These are phyloP conservation scores for Fraxinus ornus DNA, from an alignment of 305 asterid species.

Conservation along the genomic window DNA sequence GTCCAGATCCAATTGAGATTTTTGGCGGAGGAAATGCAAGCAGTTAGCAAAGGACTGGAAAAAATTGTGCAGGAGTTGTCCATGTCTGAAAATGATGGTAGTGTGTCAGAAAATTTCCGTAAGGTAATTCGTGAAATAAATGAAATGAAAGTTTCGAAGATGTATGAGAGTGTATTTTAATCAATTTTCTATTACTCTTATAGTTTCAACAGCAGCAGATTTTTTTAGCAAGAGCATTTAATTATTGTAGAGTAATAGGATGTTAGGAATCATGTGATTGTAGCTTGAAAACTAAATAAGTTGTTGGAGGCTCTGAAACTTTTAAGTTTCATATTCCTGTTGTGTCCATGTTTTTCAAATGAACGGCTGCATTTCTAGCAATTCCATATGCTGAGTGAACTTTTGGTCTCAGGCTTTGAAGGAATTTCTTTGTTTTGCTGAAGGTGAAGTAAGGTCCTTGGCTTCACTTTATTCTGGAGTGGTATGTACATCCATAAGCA, in stretches of 20 bases:
- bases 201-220: not conserved
- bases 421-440: slow-evolving; percentile 79
- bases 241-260: not conserved
- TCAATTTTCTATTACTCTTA: not conserved
- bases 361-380: not conserved
- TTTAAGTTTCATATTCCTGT: not conserved
- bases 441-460: slow-evolving; percentile 88
- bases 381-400: slow-evolving; percentile 5
- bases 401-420: slow-evolving; percentile 62
- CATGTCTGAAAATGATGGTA: slow-evolving; percentile 83
- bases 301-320: not conserved
- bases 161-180: not conserved
- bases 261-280: not conserved
- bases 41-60: slow-evolving; percentile 91
- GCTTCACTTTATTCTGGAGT: slow-evolving; percentile 89
- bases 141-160: not conserved
- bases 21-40: slow-evolving; percentile 98
- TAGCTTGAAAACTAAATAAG: not conserved
- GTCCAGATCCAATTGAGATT: slow-evolving; percentile 77
- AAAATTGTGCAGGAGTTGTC: slow-evolving; percentile 86
- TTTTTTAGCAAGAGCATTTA: not conserved
- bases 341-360: not conserved
- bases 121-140: slow-evolving; percentile 49
- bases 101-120: slow-evolving; percentile 63
- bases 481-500: slow-evolving; percentile 45